Base-by-base conservation (phyloP, 2,329 filamentous ascomycete genomes). In the Ophiostoma australiae region DNA sequence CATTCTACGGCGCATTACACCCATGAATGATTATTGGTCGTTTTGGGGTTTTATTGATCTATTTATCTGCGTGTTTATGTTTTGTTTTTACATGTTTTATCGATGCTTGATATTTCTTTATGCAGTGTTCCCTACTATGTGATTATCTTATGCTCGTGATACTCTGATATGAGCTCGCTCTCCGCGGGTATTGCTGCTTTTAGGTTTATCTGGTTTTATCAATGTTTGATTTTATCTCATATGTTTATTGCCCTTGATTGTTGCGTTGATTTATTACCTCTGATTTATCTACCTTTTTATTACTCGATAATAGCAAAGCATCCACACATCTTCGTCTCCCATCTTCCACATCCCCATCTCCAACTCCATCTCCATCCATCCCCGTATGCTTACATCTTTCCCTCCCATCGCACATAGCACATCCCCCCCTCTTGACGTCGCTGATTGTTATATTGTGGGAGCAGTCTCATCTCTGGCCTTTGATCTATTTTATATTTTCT, bases 301-400 rank as follows among this genome's bases (percentile, higher is more conserved):
- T 20, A 48, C 20, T 17, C 44, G 27, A 31, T 61, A 33, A 10
- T 27, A 20, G 7, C 13, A 69, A 66, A 44, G 67, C 31, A 67
- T 48, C 70, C 71, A 69, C 69, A 58, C 71, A 72, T 72, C 71
- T 69, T 66, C 35, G 35, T 66, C 35, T 66, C 20, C 63, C 65
- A 27, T 23, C 39, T 41, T 67, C 39, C 37, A 33, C 63, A 67
- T 67, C 63, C 61, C 61, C 61, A 37, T 65, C 10, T 33, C 31
- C 17, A 33, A 37, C 63, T n/a, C 35, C 63, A 66, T 67, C n/a
- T 10, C 65, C 65, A 77, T 76, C 81, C 79, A 20, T 41, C 79
- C 79, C 79, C 79, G 80, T 79, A 35, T 66, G 4, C 63, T 63
- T 35, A 31, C 61, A 65, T 63, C 17, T 65, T 20, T n/a, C 55